Evolutionary conservation across 257 asterid genomes (phyloP).

Genomic region (Solanum phureja): DNA sequence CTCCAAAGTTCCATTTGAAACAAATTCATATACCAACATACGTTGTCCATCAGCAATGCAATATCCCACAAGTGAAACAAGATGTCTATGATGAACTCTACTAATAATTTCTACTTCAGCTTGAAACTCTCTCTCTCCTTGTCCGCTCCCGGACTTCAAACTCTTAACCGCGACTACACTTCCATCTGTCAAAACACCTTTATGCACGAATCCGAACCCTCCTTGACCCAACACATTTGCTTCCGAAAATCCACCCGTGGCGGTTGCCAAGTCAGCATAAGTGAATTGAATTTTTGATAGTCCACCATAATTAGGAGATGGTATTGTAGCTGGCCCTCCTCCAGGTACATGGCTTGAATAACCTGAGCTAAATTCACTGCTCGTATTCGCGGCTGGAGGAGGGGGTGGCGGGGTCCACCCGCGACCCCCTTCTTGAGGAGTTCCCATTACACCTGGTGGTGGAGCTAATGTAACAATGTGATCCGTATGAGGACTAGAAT

Average conservation of each 20-base stretch:
- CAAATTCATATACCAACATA: conserved; percentile 8
- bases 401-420: background rate
- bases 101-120: background rate
- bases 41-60: conserved; percentile 1
- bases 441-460: conserved; percentile 37
- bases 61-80: conserved; percentile 7
- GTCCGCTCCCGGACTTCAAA: conserved; percentile 7
- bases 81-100: conserved; percentile 4
- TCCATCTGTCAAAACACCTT: conserved; percentile 6
- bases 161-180: conserved; percentile 1
- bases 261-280: conserved; percentile 1
- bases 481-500: conserved; percentile 11
- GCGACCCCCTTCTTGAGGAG: conserved; percentile 1
- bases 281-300: background rate
- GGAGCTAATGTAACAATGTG: conserved; percentile 22
- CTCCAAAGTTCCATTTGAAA: background rate
- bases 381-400: background rate
- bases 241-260: background rate
- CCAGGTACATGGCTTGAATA: background rate
- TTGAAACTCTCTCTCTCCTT: conserved; percentile 4
- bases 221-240: conserved; percentile 5
- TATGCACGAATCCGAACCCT: conserved; percentile 6
- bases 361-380: conserved; percentile 3
- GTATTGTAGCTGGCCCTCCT: background rate
- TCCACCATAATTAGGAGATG: background rate